Conservation (phyloP, 1,139 yeast genomes). For the Candida labiduridarum region DNA sequence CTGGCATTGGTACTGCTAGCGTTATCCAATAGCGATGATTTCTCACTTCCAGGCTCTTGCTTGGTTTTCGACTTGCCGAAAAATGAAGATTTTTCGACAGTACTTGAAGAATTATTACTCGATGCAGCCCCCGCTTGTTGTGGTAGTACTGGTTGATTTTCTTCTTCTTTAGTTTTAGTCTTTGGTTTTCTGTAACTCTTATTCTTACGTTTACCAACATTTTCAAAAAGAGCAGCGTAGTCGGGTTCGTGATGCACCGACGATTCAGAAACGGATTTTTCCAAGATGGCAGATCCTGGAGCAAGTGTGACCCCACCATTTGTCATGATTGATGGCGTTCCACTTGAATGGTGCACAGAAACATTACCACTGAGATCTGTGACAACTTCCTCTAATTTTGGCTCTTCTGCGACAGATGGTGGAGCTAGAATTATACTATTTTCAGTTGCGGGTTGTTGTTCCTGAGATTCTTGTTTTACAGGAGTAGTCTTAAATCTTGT, state of each 20-base stretch:
- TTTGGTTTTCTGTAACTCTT: conserved; percentile 24
- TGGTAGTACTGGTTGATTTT: conserved; percentile 10
- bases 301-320: conserved; percentile 8
- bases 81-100: conserved; percentile 19
- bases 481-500: conserved; percentile 45
- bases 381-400: conserved; percentile 15
- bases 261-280: conserved; percentile 18
- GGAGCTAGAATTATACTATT: not conserved
- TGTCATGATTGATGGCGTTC: conserved; percentile 29
- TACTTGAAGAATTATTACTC: conserved; percentile 14
- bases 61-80: conserved; percentile 9
- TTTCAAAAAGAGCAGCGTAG: conserved; percentile 49
- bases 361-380: conserved; percentile 14
- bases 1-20: conserved; percentile 17
- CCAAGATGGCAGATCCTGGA: conserved; percentile 10
- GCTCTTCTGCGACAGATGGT: conserved; percentile 6
- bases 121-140: conserved; percentile 5
- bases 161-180: conserved; percentile 19
- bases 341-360: conserved; percentile 23
- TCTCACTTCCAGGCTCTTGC: conserved; percentile 13
- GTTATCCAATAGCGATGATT: conserved; percentile 15
- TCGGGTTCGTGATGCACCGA: conserved; percentile 34
- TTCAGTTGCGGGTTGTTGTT: conserved; percentile 6
- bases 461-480: conserved; percentile 11
- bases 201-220: conserved; percentile 46